Conservation (phyloP, 331 rosid genomes). For the Rhamnella rubrinervis region DNA sequence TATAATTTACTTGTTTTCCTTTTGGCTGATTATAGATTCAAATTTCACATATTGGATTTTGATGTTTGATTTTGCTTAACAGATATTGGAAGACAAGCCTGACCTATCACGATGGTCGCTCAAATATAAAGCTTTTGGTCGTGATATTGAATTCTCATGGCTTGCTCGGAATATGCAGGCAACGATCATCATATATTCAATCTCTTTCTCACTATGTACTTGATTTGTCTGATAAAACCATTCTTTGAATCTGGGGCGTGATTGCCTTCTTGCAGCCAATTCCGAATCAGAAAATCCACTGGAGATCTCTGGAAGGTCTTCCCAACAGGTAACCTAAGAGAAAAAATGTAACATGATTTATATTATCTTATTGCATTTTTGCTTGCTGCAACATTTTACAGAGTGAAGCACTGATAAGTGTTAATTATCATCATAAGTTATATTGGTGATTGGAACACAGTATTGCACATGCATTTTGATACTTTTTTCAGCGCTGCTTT, state of each 20-base stretch:
- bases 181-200: slow-evolving; percentile 25
- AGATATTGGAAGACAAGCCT: slow-evolving; percentile 88
- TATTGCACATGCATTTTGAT: too few relatives aligned
- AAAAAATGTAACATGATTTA: not conserved
- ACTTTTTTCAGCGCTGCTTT: too few relatives aligned
- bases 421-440: too few relatives aligned
- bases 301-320: slow-evolving; percentile 96
- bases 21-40: not conserved
- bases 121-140: slow-evolving; percentile 86
- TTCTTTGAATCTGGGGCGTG: slow-evolving; percentile 21
- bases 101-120: slow-evolving; percentile 88
- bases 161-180: slow-evolving; percentile 97
- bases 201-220: not conserved
- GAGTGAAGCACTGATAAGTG: not conserved
- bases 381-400: slow-evolving; percentile 2
- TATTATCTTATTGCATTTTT: slow-evolving; percentile 12
- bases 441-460: too few relatives aligned
- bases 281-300: slow-evolving; percentile 90
- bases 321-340: slow-evolving; percentile 66
- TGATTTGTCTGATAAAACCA: not conserved
- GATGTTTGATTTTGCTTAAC: not conserved
- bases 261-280: slow-evolving; percentile 66
- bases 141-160: slow-evolving; percentile 80
- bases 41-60: not conserved
- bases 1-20: not conserved